Evolutionary conservation across 2,329 filamentous ascomycete species (phyloP), one percentile per base, ranked within the genome.

Genomic region (Xylariaceae sp.): DNA sequence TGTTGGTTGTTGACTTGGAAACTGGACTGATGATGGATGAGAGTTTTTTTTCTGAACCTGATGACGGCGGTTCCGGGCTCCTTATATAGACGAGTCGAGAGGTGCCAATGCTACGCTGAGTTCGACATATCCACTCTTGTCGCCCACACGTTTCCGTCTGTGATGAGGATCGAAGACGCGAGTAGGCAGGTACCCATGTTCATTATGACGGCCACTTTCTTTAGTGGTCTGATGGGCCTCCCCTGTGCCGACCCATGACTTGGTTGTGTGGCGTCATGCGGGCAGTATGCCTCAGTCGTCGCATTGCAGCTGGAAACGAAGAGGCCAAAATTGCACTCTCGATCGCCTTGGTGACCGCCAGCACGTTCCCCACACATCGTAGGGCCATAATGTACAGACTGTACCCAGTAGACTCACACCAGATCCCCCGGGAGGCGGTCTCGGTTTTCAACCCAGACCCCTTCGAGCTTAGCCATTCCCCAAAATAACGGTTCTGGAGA

Each of bases 31-130:
- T 62, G 60, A 26, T 45, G 56, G 59, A 34, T 3, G 55, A 45
- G 34, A 47, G 35, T 32, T 48, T 39, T 2, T 19, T 9, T 39
- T 2, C 19, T 9, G 2, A 30, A 9, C 29, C 3, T 41, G 43
- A 43, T 9, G 47, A 49, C 40, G 57, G 59, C 5, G 54, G 47
- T 26, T 9, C 46, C 37, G 44, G 45, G 49, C 50, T 54, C 52
- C 52, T 61, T 61, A 53, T 61, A 61, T 61, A 61, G 51, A 55
- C 34, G 26, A 56, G 29, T 51, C 7, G 11, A 47, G 35, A 19
- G 12, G 19, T 19, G 19, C n/a, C 44, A 4, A 45, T 19, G 32
- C 44, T 30, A 43, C 41, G 47, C 34, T 49, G 9, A n/a, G 45
- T 6, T 6, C 3, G 8, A 37, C 8, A 37, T 37, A 11, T 7